Percentiles rank a stretch among this genome's conserved stretches.
Evolutionary conservation across 73 alveolate species (phyloP).

Genomic region (Tetrahymena elliotti): DNA sequence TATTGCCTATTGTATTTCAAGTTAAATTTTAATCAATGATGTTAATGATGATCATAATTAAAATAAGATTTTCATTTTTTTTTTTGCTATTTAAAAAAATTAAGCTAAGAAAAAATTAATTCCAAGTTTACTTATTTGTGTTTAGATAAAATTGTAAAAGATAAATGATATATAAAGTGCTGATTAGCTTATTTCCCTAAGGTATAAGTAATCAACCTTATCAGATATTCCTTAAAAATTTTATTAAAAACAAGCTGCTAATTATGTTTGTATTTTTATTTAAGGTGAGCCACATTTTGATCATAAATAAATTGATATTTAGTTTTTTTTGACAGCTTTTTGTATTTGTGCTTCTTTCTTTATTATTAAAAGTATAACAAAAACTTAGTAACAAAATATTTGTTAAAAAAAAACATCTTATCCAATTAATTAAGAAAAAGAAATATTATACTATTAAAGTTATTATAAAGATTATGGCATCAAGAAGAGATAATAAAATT

Average conservation of each 20-base stretch:
- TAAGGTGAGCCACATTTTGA: not conserved
- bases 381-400: not conserved
- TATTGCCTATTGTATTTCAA: not conserved
- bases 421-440: not conserved
- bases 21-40: not conserved
- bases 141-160: too few relatives aligned
- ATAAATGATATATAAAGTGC: not conserved
- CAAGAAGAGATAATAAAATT: not conserved
- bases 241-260: not conserved
- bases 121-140: not conserved
- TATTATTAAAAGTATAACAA: not conserved
- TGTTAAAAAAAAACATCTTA: not conserved
- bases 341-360: not conserved
- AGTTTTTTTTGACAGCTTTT: not conserved
- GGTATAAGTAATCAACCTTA: not conserved
- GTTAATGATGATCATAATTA: not conserved
- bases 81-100: too few relatives aligned
- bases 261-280: too few relatives aligned
- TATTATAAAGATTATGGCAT: not conserved
- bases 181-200: not conserved
- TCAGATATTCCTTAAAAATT: not conserved
- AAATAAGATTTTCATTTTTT: not conserved
- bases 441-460: not conserved
- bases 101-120: not conserved
- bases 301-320: too few relatives aligned